These are phyloP conservation scores for Nitzschia sp. DNA, from an alignment of 108 stramenopile genomes.

Conservation along the genomic window DNA sequence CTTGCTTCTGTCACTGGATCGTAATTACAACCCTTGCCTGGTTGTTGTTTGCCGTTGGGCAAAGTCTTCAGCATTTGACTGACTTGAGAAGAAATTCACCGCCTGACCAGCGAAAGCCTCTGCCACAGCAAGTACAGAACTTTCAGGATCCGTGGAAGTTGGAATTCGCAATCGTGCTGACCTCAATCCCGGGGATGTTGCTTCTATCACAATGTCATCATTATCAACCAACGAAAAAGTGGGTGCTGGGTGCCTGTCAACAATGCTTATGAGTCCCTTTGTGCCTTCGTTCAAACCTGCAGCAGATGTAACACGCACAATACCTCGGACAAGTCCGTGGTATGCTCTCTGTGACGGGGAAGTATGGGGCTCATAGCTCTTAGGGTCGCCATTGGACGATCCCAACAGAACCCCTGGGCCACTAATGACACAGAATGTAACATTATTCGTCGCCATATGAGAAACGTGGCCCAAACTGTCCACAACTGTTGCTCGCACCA, in stretches of 20 bases:
- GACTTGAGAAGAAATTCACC: slow-evolving; percentile 24
- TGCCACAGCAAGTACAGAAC: slow-evolving; percentile 32
- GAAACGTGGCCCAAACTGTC: slow-evolving; percentile 26
- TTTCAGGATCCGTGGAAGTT: slow-evolving; percentile 18
- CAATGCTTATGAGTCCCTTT: slow-evolving; percentile 15
- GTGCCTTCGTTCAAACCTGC: slow-evolving; percentile 13
- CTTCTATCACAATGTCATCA: slow-evolving; percentile 35
- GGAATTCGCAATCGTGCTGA: slow-evolving; percentile 26
- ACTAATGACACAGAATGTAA: slow-evolving; percentile 28
- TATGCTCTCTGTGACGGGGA: slow-evolving; percentile 26
- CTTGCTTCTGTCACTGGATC: not conserved
- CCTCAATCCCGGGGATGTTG: slow-evolving; percentile 27
- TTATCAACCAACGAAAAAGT: not conserved
- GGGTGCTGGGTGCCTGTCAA: not conserved
- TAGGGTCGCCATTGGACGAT: slow-evolving; percentile 40
- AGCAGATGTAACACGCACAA: slow-evolving; percentile 34
- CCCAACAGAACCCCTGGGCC: slow-evolving; percentile 34
- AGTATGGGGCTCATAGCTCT: slow-evolving; percentile 23
- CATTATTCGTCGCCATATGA: slow-evolving; percentile 28
- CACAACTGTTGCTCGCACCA: slow-evolving; percentile 36
- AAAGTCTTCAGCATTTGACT: not conserved
- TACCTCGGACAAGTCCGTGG: slow-evolving; percentile 39
- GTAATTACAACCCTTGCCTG: not conserved
- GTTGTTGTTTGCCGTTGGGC: not conserved
- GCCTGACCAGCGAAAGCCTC: slow-evolving; percentile 18